Conservation (phyloP, 306 rosid species). For the Malus sieversii region DNA sequence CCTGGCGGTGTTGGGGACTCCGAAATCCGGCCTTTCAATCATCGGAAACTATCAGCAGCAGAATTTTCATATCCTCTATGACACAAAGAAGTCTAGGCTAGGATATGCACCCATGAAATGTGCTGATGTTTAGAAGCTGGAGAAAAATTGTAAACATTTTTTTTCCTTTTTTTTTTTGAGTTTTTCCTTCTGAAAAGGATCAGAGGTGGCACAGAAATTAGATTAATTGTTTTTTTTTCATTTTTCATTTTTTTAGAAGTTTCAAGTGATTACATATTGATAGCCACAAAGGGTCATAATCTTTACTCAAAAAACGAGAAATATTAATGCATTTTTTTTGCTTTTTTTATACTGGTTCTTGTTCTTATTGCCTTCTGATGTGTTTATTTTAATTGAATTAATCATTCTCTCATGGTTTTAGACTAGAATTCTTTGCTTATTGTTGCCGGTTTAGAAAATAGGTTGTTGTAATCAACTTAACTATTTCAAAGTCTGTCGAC, state of each 20-base stretch:
- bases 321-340: slow-evolving; percentile 2
- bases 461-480: too few species aligned
- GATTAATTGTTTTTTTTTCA: slow-evolving; percentile 1
- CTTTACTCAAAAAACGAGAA: neutral
- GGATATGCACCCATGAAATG: slow-evolving; percentile 89
- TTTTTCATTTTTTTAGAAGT: neutral
- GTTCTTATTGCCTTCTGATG: neutral
- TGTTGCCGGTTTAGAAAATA: neutral
- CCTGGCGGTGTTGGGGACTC: slow-evolving; percentile 77
- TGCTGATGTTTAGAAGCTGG: slow-evolving; percentile 51
- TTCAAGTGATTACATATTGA: slow-evolving; percentile 4
- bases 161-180: slow-evolving; percentile 2
- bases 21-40: slow-evolving; percentile 60
- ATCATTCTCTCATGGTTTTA: neutral
- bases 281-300: neutral
- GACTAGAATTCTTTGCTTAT: neutral
- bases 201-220: slow-evolving; percentile 8
- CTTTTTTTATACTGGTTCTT: neutral
- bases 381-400: neutral
- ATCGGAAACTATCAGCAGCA: slow-evolving; percentile 98
- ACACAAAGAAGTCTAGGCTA: slow-evolving; percentile 73
- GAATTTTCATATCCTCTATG: slow-evolving; percentile 82
- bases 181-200: neutral
- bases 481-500: too few species aligned
- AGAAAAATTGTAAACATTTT: slow-evolving; percentile 29